Conservation (phyloP, 176 grass and related monocot genomes). For the Aegilops longissima region DNA sequence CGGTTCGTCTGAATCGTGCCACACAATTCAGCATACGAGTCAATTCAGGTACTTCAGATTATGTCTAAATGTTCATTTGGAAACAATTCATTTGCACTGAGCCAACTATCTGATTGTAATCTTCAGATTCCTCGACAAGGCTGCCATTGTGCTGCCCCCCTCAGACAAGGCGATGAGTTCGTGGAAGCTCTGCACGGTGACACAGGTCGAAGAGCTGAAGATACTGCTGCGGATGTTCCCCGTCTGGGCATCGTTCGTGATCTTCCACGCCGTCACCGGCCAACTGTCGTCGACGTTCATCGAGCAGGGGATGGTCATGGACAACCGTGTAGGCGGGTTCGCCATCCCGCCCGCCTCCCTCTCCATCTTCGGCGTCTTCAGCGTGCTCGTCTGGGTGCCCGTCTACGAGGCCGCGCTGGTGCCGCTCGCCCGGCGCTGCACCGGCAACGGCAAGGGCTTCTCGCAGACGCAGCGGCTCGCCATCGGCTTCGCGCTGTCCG, state of each 20-base stretch:
- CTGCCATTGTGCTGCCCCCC: slow-evolving; percentile 21
- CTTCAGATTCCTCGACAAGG: slow-evolving; percentile 50
- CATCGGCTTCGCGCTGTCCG: slow-evolving; percentile 15
- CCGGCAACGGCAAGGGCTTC: slow-evolving; percentile 28
- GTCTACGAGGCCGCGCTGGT: slow-evolving; percentile 29
- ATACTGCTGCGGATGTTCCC: slow-evolving; percentile 35
- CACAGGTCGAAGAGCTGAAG: slow-evolving; percentile 54
- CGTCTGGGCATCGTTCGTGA: slow-evolving; percentile 22
- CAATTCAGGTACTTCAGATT: slow-evolving; percentile 2
- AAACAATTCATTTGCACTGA: neutral
- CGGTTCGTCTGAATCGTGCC: neutral
- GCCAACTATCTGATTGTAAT: neutral
- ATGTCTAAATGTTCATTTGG: neutral
- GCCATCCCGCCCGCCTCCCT: slow-evolving; percentile 46
- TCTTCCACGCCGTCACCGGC: neutral
- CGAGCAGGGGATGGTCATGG: slow-evolving; percentile 48
- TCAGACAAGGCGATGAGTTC: no score
- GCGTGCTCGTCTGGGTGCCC: slow-evolving; percentile 17
- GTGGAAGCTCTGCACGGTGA: slow-evolving; percentile 46
- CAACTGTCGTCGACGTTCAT: slow-evolving; percentile 33
- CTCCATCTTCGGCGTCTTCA: slow-evolving; percentile 8
- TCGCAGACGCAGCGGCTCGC: slow-evolving; percentile 37
- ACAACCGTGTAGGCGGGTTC: slow-evolving; percentile 24
- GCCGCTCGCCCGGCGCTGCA: slow-evolving; percentile 10
- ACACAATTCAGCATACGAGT: neutral